Percentiles rank a stretch among this genome's conserved stretches.
These are phyloP conservation scores for Hygrophila difformis DNA, from an alignment of 257 asterid species.

Conservation along the genomic window DNA sequence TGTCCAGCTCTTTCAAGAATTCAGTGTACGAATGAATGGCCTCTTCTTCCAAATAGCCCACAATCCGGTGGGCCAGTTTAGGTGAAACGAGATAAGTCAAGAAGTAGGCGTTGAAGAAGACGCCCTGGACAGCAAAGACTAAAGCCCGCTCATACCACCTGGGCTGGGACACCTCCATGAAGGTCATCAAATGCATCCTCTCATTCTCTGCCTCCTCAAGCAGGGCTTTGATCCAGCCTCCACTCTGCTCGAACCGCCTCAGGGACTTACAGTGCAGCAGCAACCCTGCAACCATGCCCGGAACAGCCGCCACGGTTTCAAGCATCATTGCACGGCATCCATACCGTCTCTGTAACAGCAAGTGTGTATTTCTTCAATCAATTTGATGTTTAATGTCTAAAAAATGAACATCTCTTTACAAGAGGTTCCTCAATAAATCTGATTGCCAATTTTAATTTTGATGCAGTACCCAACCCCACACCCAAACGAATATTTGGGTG, in stretches of 20 bases:
- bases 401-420: no score
- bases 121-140: neutral
- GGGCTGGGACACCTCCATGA: neutral
- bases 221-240: neutral
- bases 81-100: neutral
- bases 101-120: slow-evolving; percentile 1
- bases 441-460: no score
- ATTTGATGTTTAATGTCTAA: no score
- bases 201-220: neutral
- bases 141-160: neutral
- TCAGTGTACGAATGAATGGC: slow-evolving; percentile 59
- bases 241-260: neutral
- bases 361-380: no score
- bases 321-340: neutral
- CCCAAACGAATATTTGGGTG: no score
- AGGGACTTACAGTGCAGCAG: neutral
- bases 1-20: slow-evolving; percentile 49
- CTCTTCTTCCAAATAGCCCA: slow-evolving; percentile 66
- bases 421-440: no score
- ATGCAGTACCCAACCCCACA: no score
- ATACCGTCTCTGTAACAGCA: neutral
- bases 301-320: neutral
- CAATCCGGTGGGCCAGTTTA: neutral
- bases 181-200: neutral
- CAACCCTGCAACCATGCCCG: neutral